Conservation (phyloP, 345 rosid genomes). For the Linum lewisii region DNA sequence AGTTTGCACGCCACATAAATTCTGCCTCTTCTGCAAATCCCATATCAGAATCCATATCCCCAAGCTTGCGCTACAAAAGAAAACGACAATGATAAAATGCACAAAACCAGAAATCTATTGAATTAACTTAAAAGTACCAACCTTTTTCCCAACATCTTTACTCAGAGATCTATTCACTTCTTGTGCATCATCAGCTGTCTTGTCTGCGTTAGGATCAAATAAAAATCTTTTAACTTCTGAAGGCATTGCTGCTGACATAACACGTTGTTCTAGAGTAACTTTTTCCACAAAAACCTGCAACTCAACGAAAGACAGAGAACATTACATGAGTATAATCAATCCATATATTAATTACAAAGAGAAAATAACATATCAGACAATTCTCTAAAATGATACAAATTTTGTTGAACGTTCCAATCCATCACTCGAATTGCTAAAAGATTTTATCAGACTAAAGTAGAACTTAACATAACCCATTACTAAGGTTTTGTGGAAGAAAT, state of each 20-base stretch:
- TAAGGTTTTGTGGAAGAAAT: not conserved
- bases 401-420: not conserved
- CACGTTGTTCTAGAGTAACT: slow-evolving; percentile 53
- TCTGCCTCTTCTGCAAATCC: slow-evolving; percentile 22
- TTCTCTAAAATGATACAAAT: not conserved
- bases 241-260: slow-evolving; percentile 60
- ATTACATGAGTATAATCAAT: no score
- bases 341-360: no score
- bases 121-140: slow-evolving; percentile 21
- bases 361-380: no score
- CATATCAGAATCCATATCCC: slow-evolving; percentile 27
- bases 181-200: slow-evolving; percentile 25
- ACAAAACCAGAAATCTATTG: slow-evolving; percentile 7
- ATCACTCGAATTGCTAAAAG: not conserved
- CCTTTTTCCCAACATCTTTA: slow-evolving; percentile 49
- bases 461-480: no score
- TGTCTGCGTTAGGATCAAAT: slow-evolving; percentile 21
- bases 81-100: slow-evolving; percentile 8
- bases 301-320: not conserved
- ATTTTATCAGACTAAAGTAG: not conserved
- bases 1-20: slow-evolving; percentile 78
- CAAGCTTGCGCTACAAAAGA: slow-evolving; percentile 46
- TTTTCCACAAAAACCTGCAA: slow-evolving; percentile 37
- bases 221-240: slow-evolving; percentile 60
- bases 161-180: slow-evolving; percentile 13